phyloP scores from a whole-genome alignment of 1,284 basidiomycete genomes.

The Marasmius sp. region DNA sequence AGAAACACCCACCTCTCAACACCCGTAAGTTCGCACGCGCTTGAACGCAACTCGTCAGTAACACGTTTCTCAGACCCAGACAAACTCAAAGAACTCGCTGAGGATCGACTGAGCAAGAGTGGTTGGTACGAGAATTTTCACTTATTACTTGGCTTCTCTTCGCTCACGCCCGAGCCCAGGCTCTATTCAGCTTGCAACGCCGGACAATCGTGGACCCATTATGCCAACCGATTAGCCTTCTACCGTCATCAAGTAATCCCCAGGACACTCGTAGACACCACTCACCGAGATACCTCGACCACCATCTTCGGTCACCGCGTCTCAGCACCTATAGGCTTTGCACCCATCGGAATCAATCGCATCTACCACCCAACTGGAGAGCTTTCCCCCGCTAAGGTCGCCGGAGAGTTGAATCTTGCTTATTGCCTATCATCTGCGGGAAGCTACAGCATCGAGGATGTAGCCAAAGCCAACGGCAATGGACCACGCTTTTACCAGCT shows the following conservation, averaged over 20 bases:
- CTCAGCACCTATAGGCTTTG: conserved; percentile 54
- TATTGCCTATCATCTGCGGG: conserved; percentile 60
- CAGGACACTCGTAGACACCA: conserved; percentile 60
- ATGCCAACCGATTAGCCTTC: conserved; percentile 46
- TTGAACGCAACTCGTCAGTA: neutral
- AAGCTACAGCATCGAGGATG: conserved; percentile 53
- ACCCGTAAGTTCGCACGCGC: neutral
- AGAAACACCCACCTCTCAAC: neutral
- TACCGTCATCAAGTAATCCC: conserved; percentile 55
- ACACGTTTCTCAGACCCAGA: neutral
- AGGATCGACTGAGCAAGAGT: too few species aligned
- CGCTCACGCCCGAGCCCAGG: neutral
- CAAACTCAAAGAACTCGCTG: neutral
- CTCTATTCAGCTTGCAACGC: conserved; percentile 56
- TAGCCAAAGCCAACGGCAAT: conserved; percentile 47
- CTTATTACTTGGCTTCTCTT: neutral
- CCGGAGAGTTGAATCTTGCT: conserved; percentile 54
- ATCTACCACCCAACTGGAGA: conserved; percentile 53
- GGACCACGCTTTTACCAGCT: conserved; percentile 60
- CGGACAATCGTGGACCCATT: conserved; percentile 53
- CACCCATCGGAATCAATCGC: conserved; percentile 62
- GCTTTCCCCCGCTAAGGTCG: conserved; percentile 53
- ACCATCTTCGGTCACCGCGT: conserved; percentile 54
- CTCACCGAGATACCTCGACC: conserved; percentile 52
- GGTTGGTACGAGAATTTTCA: too few species aligned